A percentile compares a stretch with the other conserved stretches of the same genome.
These are phyloP conservation scores for Rhododendron vialii DNA, from an alignment of 148 eudicot species.

Conservation along the genomic window DNA sequence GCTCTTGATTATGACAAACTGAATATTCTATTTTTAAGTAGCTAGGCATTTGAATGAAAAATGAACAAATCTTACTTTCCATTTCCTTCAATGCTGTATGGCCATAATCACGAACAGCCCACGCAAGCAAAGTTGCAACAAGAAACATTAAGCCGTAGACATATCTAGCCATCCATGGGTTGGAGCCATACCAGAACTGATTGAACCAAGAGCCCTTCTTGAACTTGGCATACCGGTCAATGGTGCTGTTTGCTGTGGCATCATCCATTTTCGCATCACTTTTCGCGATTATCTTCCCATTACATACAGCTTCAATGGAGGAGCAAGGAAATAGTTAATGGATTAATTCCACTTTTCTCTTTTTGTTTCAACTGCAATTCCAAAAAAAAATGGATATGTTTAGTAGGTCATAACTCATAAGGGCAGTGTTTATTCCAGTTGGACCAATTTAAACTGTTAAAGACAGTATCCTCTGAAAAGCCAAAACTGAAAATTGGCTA, in stretches of 20 bases:
- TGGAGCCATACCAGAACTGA: slow-evolving; percentile 65
- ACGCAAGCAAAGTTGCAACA: slow-evolving; percentile 68
- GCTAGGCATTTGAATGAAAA: neutral
- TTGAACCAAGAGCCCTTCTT: slow-evolving; percentile 58
- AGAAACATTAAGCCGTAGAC: slow-evolving; percentile 73
- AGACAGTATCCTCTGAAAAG: neutral
- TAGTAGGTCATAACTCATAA: slow-evolving; percentile 3
- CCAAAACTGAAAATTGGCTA: neutral
- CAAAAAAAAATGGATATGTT: neutral
- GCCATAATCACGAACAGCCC: slow-evolving; percentile 88
- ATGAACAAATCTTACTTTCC: slow-evolving; percentile 42
- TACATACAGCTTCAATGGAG: neutral
- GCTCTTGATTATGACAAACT: neutral
- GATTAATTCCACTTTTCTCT: slow-evolving; percentile 1
- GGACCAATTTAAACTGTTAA: neutral
- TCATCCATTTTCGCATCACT: slow-evolving; percentile 34
- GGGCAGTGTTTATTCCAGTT: neutral
- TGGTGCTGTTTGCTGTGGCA: slow-evolving; percentile 20
- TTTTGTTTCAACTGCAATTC: slow-evolving; percentile 7
- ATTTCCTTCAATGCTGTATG: slow-evolving; percentile 39
- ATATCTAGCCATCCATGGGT: slow-evolving; percentile 96
- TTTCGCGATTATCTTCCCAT: neutral
- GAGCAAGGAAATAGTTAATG: neutral
- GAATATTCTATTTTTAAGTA: neutral
- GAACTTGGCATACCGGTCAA: slow-evolving; percentile 50